Evolutionary conservation across 2,329 filamentous ascomycete genomes (phyloP).

Genomic region (Neodidymelliopsis sp.): DNA sequence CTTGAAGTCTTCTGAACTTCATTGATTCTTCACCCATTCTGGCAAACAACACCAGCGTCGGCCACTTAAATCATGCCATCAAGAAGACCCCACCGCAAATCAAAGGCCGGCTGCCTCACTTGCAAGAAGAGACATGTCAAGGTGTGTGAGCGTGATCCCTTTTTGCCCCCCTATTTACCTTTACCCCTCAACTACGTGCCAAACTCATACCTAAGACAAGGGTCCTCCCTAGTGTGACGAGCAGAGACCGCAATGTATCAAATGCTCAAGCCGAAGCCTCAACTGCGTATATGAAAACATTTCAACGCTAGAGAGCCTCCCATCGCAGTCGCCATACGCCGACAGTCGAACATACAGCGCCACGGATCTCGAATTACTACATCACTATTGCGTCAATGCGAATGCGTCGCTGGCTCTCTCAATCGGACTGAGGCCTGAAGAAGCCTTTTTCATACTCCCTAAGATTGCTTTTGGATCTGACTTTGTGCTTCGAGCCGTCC

Average conservation of each 20-base stretch:
- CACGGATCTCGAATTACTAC: constrained; percentile 1
- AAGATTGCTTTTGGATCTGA: background rate
- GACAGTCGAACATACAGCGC: background rate
- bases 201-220: background rate
- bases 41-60: no score
- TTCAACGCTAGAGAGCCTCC: background rate
- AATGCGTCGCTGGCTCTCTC: background rate
- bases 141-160: no score
- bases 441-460: background rate
- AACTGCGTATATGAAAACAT: constrained; percentile 1
- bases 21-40: no score
- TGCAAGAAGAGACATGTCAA: background rate
- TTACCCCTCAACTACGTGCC: no score
- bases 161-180: background rate
- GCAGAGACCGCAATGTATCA: background rate
- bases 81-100: background rate
- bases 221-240: background rate
- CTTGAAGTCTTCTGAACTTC: no score
- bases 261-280: background rate
- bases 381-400: constrained; percentile 1
- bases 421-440: background rate
- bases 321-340: background rate
- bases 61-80: no score
- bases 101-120: background rate
- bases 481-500: background rate